Evolutionary conservation across 495 filamentous ascomycete species (phyloP), one percentile per base, ranked within the genome.

Genomic region (Penicillium bialowiezense): DNA sequence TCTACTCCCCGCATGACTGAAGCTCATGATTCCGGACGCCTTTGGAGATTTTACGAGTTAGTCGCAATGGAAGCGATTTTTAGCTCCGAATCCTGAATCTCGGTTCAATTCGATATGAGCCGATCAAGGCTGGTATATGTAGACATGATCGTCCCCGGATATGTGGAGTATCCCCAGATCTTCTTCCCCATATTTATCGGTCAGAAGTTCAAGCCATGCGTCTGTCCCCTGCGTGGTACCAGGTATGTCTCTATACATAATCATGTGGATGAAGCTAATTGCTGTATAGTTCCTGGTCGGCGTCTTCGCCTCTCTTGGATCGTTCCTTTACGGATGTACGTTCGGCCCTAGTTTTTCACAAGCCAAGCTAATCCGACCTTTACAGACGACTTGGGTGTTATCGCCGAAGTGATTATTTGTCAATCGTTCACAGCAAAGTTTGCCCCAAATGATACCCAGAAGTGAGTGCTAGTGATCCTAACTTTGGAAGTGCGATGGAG

Each of bases 281-380:
- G n/a, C 32, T 13, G 1, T 32, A 45, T 62, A 84, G 77, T 81
- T 82, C 58, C 72, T 84, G 50, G 76, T 83, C 15, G 76, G 79
- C 65, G 72, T 84, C 33, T 84, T 84, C 60, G 81, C 81, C 63
- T 83, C 80, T 5, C 64, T 84, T 26, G 81, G 81, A 39, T 82
- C 78, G 14, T 75, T 83, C 50, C 73, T 83, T 21, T 85, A 71
- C 60, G 82, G 81, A 55, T 81, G 69, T 72, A 51, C 32, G 69
- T 63, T 9, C 17, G 13, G 26, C 2, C 19, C 0, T 21, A 12
- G n/a, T 18, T 12, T 7, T 68, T 42, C 59, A 65, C 19, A 28
- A 58, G 14, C 3, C 20, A 8, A 4, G 18, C 17, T 29, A 20
- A 49, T 20, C 20, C 32, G 7, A 12, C n/a, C 21, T n/a, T n/a